Evolutionary conservation across 139 green algal genomes (phyloP), one percentile per base, ranked within the genome.

Genomic region (Nannochloris sp.): DNA sequence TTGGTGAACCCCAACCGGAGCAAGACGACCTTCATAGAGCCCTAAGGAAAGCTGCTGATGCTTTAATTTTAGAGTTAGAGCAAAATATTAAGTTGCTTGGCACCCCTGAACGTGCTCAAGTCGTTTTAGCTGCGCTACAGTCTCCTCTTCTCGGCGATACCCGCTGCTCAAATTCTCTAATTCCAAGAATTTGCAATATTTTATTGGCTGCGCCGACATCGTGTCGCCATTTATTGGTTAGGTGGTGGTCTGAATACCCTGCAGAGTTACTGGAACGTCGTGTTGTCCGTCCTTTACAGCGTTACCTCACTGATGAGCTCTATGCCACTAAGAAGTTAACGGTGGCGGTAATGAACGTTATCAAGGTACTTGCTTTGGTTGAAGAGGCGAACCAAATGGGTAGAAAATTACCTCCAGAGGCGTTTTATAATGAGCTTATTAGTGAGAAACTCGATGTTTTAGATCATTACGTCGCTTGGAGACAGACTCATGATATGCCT

Each of bases 391-490:
- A 91, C 70, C 72, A 87, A 63, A 54, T 92, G 4, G 79, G 78
- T 24, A 62, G 80, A 3, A 68, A 74, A 32, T 82, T 96, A 60
- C 87, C 81, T 2, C 83, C 89, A 15, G 89, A 95, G 34, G 83
- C 78, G 24, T 95, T 96, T 72, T 95, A 96, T 81, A 96, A 96
- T 71, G 65, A 86, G 69, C 85, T 96, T 56, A 94, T 96, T 60
- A 88, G 81, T 62, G 83, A 92, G 68, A 91, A 92, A 81, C 83
- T 96, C 68, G 87, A 95, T 68, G 85, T 96, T 36, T 68, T 88
- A 72, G 86, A 96, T 68, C 87, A 95, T 73, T 96, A 95, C 70
- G 83, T 90, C 19, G 87, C 87, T 0, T 96, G 88, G 86, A 75
- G 87, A 8, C 86, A 95, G 63, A 89, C 74, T 8, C 85, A 87